These are phyloP conservation scores for Sclerotinia trifoliorum DNA, from an alignment of 2,329 filamentous ascomycete species.

Conservation along the genomic window DNA sequence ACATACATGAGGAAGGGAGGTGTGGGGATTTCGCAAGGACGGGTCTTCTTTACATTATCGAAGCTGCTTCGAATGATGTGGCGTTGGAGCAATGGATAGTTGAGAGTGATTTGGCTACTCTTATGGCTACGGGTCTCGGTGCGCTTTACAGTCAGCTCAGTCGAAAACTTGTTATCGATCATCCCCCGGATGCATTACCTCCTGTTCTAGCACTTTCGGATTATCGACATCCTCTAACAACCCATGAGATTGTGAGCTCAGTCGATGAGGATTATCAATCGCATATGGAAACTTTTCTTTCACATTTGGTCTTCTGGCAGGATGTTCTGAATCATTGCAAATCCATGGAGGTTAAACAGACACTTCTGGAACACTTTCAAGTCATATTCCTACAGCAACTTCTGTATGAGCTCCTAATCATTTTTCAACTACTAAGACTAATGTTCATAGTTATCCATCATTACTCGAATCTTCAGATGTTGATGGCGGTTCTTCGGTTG, in stretches of 20 bases:
- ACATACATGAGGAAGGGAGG: constrained; percentile 92
- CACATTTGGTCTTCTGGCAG: constrained; percentile 96
- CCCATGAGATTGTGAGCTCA: constrained; percentile 70
- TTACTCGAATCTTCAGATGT: constrained; percentile 95
- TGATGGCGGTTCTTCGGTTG: constrained; percentile 93
- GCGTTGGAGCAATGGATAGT: constrained; percentile 93
- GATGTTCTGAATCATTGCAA: constrained; percentile 95
- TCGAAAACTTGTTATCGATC: constrained; percentile 78
- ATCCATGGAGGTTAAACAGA: constrained; percentile 88
- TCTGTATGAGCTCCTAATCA: constrained; percentile 56
- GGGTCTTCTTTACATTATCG: constrained; percentile 91
- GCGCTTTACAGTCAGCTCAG: constrained; percentile 67
- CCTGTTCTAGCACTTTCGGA: constrained; percentile 87
- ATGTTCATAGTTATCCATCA: constrained; percentile 73
- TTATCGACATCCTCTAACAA: constrained; percentile 70
- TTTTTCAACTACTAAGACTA: constrained; percentile 25
- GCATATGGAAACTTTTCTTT: constrained; percentile 91
- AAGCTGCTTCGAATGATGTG: constrained; percentile 80
- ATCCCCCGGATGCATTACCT: constrained; percentile 72
- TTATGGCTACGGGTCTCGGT: constrained; percentile 95
- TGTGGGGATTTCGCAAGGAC: constrained; percentile 95
- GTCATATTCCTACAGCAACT: constrained; percentile 94
- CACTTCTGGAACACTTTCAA: constrained; percentile 93
- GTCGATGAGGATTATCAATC: constrained; percentile 73
- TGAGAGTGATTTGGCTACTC: constrained; percentile 89